A percentile compares a stretch with the other conserved stretches of the same genome.
Conservation (phyloP, 2,329 filamentous ascomycete genomes). For the Incumbomyces lentus region DNA sequence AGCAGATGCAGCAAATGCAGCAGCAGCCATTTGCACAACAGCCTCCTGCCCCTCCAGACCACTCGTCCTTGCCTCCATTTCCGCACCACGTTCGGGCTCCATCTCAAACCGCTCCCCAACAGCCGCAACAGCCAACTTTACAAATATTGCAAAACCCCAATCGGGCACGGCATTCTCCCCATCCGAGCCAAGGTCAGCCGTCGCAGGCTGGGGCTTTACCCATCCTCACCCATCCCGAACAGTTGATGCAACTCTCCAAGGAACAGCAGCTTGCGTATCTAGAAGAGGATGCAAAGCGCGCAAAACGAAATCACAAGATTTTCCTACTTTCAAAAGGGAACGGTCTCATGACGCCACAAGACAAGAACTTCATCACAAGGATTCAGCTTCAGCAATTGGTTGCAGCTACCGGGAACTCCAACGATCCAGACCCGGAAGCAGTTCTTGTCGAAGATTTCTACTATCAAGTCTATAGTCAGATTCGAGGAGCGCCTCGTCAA, state of each 20-base stretch:
- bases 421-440: slow-evolving; percentile 68
- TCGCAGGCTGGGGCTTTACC: slow-evolving; percentile 33
- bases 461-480: slow-evolving; percentile 94
- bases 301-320: slow-evolving; percentile 97
- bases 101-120: slow-evolving; percentile 24
- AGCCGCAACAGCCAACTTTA: slow-evolving; percentile 47
- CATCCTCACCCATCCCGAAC: slow-evolving; percentile 59
- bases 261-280: slow-evolving; percentile 75
- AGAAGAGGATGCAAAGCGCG: slow-evolving; percentile 83
- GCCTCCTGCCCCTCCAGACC: slow-evolving; percentile 22
- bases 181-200: slow-evolving; percentile 26
- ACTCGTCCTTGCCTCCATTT: slow-evolving; percentile 29
- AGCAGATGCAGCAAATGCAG: slow-evolving; percentile 30
- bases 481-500: slow-evolving; percentile 77
- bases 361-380: slow-evolving; percentile 98
- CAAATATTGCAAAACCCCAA: slow-evolving; percentile 76
- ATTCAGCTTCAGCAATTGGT: slow-evolving; percentile 96
- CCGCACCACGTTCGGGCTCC: slow-evolving; percentile 26
- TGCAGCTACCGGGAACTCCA: slow-evolving; percentile 77
- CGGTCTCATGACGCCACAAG: slow-evolving; percentile 94
- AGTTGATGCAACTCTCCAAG: slow-evolving; percentile 67
- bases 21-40: slow-evolving; percentile 31
- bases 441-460: slow-evolving; percentile 91
- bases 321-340: slow-evolving; percentile 88
- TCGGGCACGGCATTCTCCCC: slow-evolving; percentile 42